Conservation (phyloP, 176 grass and related monocot species). For the Aegilops sharonensis region DNA sequence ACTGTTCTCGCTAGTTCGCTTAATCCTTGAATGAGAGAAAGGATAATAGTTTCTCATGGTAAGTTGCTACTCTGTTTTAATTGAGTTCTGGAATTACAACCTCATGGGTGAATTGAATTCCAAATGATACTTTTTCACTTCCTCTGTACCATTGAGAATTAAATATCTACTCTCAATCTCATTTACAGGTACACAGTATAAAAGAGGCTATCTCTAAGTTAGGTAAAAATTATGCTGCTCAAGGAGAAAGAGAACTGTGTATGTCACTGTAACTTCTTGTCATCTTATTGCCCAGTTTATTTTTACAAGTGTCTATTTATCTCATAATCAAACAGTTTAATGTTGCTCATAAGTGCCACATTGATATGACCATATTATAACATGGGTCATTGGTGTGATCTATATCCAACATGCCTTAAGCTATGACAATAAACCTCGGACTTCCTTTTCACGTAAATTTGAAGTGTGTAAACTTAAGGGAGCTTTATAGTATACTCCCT, state of each 20-base stretch:
- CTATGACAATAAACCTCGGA: not conserved
- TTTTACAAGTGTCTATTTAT: not conserved
- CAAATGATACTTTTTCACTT: not conserved
- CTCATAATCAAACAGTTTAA: not conserved
- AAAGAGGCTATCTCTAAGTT: constrained; percentile 76
- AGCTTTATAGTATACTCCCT: not conserved
- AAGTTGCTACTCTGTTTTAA: not conserved
- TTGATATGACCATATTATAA: constrained; percentile 4
- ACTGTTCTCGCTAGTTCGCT: not conserved
- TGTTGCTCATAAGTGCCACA: not conserved
- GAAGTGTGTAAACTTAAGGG: not conserved
- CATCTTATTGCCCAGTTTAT: not conserved
- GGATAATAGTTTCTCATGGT: constrained; percentile 2
- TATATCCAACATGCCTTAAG: not conserved
- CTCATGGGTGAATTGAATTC: not conserved
- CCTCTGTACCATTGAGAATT: not conserved
- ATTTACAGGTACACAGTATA: constrained; percentile 70
- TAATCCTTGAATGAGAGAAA: not conserved
- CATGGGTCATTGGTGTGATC: not conserved
- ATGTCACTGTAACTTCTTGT: constrained; percentile 24
- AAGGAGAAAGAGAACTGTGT: constrained; percentile 81
- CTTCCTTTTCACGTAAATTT: not conserved
- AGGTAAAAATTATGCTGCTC: constrained; percentile 89
- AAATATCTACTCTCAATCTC: constrained; percentile 18
- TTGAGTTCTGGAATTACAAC: not conserved